Evolutionary conservation across 768 basidiomycete species (phyloP).

Genomic region (Aureoboletus auriporus): DNA sequence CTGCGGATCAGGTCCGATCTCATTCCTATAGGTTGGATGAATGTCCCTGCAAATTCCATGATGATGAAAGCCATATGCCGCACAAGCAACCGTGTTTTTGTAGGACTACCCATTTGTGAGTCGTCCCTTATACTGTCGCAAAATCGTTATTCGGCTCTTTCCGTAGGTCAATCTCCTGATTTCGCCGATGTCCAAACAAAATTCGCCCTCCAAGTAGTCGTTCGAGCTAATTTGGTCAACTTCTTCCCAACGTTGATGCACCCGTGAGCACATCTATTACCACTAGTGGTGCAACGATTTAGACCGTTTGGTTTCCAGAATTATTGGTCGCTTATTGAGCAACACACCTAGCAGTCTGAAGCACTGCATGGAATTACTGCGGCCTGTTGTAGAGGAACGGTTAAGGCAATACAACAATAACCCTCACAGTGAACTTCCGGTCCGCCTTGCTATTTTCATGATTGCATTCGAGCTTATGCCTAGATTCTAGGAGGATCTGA

Average conservation of each 20-base stretch:
- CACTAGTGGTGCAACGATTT: slow-evolving; percentile 8
- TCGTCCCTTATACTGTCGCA: slow-evolving; percentile 2
- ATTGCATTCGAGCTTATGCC: slow-evolving; percentile 4
- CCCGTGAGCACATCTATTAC: slow-evolving; percentile 26
- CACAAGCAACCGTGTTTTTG: slow-evolving; percentile 39
- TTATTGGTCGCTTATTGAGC: slow-evolving; percentile 30
- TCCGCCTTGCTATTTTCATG: slow-evolving; percentile 13
- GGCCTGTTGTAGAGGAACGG: slow-evolving; percentile 33
- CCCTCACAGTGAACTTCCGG: slow-evolving; percentile 27
- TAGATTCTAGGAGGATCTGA: slow-evolving; percentile 32
- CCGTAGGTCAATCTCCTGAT: slow-evolving; percentile 33
- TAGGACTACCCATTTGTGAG: slow-evolving; percentile 37
- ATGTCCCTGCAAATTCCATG: slow-evolving; percentile 24
- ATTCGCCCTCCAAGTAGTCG: slow-evolving; percentile 33
- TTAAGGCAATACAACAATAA: slow-evolving; percentile 24
- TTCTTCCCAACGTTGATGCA: slow-evolving; percentile 32
- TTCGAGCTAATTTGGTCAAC: slow-evolving; percentile 30
- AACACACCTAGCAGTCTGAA: slow-evolving; percentile 30
- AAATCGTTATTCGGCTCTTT: slow-evolving; percentile 7
- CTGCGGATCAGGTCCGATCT: slow-evolving; percentile 9
- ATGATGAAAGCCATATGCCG: slow-evolving; percentile 33
- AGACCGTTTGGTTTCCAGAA: slow-evolving; percentile 17
- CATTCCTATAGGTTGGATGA: slow-evolving; percentile 26
- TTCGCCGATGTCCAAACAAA: slow-evolving; percentile 31
- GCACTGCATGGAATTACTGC: slow-evolving; percentile 27